Base-by-base conservation (phyloP, 2,329 filamentous ascomycete genomes). In the Penicillium sp. region DNA sequence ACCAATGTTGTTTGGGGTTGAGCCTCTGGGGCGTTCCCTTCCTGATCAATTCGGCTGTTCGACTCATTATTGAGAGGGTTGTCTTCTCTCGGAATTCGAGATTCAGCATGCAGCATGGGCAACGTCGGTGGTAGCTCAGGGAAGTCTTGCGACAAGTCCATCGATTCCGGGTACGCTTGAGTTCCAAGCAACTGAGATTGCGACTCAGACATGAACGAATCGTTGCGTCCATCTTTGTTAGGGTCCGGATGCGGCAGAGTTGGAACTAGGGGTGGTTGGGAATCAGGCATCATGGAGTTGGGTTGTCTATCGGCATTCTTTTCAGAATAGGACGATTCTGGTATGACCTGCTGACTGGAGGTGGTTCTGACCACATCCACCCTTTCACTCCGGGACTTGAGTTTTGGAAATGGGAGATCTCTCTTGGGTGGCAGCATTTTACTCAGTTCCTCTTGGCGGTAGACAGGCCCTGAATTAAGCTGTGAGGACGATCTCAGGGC, bases 371-470 rank as follows among this genome's bases (percentile, higher is more conserved):
- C 24, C 4, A 43, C 38, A 26, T 46, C 37, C 24, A 49, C 29
- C 41, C 34, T 50, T 2, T 54, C 9, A 42, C 51, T 57, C 44
- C 62, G 63, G 27, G 52, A 34, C 12, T 46, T 54, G 18, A 59
- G 58, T 46, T 61, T 69, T 26, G 59, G 45, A 47, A 74, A 75
- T 3, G 72, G 72, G 0, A 75, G 61, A 12, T 67, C 60, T 50
- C 72, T 54, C 50, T 64, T 72, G 18, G 72, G 72, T 12, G 72
- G 72, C n/a, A 74, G 58, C 44, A 65, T 56, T 39, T 67, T 53
- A 29, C 64, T 61, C 4, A 70, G 55, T n/a, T 57, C 52, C 5
- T 55, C 41, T 12, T 66, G 62, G 37, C 61, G 61, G 18, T 55
- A 61, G 3, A 50, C 54, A 18, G 63, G 59, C 5, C 60, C 53